phyloP scores from a whole-genome alignment of 345 rosid species.

The Moricandia arvensis region DNA sequence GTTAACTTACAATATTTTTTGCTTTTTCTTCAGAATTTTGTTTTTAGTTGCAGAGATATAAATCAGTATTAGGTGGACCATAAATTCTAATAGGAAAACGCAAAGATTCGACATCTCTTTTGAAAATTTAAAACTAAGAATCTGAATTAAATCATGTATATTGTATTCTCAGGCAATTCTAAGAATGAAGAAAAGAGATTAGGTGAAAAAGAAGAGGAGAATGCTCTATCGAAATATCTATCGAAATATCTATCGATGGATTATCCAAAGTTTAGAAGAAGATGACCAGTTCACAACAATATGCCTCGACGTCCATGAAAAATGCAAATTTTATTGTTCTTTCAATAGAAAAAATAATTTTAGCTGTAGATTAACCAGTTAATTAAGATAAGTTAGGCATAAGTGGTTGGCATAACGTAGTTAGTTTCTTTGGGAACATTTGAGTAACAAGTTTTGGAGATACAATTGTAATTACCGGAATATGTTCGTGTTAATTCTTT shows the following conservation, averaged over 20 bases:
- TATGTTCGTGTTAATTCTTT: constrained; percentile 18
- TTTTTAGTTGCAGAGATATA: not conserved
- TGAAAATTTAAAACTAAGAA: not conserved
- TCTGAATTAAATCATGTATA: not conserved
- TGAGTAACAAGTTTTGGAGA: constrained; percentile 34
- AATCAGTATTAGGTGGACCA: not conserved
- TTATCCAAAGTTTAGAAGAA: constrained; percentile 62
- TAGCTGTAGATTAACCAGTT: constrained; percentile 14
- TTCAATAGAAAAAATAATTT: not conserved
- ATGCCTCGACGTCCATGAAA: constrained; percentile 53
- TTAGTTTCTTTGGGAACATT: constrained; percentile 13
- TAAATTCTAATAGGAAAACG: not conserved
- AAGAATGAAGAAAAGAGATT: constrained; percentile 22
- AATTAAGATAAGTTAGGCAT: constrained; percentile 10
- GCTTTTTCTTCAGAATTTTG: constrained; percentile 10
- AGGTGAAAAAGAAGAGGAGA: constrained; percentile 42
- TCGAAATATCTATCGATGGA: constrained; percentile 75
- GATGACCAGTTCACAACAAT: constrained; percentile 81
- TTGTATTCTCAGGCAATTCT: constrained; percentile 27
- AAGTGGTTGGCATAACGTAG: constrained; percentile 17
- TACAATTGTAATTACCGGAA: constrained; percentile 39
- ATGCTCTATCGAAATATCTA: constrained; percentile 42
- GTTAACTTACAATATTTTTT: not conserved
- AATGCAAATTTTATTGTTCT: not conserved
- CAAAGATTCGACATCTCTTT: not conserved